phyloP scores from a whole-genome alignment of 2,329 filamentous ascomycete species.

The Leptographium galeiforme region DNA sequence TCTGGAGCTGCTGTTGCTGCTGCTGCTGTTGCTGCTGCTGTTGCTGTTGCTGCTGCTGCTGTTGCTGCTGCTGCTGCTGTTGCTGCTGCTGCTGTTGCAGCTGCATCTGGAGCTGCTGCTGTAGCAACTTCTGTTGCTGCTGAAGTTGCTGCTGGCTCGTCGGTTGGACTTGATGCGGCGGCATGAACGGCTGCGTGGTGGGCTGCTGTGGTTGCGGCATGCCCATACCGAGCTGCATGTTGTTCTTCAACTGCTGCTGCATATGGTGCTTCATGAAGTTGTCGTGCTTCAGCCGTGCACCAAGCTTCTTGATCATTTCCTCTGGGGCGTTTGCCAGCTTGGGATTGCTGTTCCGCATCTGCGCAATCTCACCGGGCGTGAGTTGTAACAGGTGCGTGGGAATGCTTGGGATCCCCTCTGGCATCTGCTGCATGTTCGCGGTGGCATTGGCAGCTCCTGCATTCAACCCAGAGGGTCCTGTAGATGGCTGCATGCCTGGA shows the following conservation, averaged over 20 bases:
- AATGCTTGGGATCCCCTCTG: conserved; percentile 4
- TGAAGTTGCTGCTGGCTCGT: conserved; percentile 6
- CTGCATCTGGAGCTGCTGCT: conserved; percentile 7
- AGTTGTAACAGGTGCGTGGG: conserved; percentile 6
- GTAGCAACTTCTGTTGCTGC: conserved; percentile 3
- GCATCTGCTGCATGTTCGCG: conserved; percentile 2
- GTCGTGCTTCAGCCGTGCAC: conserved; percentile 6
- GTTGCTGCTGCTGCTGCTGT: conserved; percentile 19
- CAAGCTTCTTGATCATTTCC: conserved; percentile 5
- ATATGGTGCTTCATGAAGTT: conserved; percentile 8
- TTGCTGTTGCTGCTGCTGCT: conserved; percentile 22
- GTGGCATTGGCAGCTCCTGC: background rate
- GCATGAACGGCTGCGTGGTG: conserved; percentile 2
- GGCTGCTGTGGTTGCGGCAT: conserved; percentile 9
- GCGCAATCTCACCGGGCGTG: conserved; percentile 7
- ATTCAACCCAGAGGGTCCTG: background rate
- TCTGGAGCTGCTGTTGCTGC: conserved; percentile 5
- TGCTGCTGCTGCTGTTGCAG: conserved; percentile 4
- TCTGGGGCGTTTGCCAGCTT: conserved; percentile 8
- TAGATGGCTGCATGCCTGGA: conserved; percentile 4
- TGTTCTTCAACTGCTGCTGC: conserved; percentile 5
- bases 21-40: conserved; percentile 6
- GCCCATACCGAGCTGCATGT: background rate
- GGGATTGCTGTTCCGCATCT: conserved; percentile 6
- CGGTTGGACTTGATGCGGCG: background rate